Percentiles rank a stretch among this genome's conserved stretches.
Conservation (phyloP, 768 basidiomycete species). For the Lactifluus volemus region DNA sequence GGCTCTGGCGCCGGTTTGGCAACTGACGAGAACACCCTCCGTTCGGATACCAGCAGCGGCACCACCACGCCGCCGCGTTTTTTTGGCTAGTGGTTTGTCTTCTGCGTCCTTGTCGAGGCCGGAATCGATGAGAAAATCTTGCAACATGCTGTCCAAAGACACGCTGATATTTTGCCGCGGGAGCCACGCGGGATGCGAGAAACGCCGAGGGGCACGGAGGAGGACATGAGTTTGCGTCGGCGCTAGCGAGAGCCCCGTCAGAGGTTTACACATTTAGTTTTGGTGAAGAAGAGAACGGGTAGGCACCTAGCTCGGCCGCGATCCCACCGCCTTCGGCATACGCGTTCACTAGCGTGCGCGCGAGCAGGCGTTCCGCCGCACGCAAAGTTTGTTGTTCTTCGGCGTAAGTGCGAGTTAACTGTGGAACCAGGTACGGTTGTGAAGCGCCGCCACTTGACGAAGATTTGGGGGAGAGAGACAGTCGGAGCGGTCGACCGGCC, state of each 20-base stretch:
- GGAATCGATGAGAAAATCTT: conserved; percentile 29
- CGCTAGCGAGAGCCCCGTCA: conserved; percentile 24
- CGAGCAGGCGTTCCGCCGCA: conserved; percentile 34
- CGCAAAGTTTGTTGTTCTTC: conserved; percentile 30
- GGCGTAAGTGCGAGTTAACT: conserved; percentile 18
- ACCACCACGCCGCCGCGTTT: conserved; percentile 9
- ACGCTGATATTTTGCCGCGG: conserved; percentile 36
- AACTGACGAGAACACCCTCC: conserved; percentile 37
- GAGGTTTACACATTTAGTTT: neutral
- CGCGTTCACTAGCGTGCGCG: conserved; percentile 37
- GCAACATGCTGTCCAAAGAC: conserved; percentile 31
- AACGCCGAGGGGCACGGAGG: conserved; percentile 40
- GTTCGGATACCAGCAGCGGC: conserved; percentile 21
- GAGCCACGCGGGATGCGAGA: conserved; percentile 39
- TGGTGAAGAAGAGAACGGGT: neutral
- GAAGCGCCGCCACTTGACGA: conserved; percentile 4
- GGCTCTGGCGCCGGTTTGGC: conserved; percentile 10
- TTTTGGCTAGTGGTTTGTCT: conserved; percentile 9
- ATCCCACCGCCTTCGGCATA: conserved; percentile 37
- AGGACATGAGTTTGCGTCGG: conserved; percentile 41
- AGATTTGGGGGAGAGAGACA: conserved; percentile 11
- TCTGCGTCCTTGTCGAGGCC: conserved; percentile 4
- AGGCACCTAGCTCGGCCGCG: conserved; percentile 34
- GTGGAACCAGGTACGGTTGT: neutral
- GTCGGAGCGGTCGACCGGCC: conserved; percentile 7